These are phyloP conservation scores for Oryza longistaminata DNA, from an alignment of 176 grass and related monocot genomes.

Conservation along the genomic window DNA sequence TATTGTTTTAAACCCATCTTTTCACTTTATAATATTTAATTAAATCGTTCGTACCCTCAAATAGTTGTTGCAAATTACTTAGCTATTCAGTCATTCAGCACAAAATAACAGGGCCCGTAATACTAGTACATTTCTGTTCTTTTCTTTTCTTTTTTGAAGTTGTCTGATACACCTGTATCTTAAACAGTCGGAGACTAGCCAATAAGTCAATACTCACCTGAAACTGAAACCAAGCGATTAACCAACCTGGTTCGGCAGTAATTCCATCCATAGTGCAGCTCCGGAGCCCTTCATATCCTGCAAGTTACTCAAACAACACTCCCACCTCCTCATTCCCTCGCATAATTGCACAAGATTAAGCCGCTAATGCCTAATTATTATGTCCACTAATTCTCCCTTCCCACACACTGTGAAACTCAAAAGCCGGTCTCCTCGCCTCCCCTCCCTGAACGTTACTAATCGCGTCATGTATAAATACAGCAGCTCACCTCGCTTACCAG, in stretches of 20 bases:
- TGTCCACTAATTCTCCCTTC: background rate
- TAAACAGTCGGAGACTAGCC: too few species aligned
- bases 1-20: too few species aligned
- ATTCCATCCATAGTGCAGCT: background rate
- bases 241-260: background rate
- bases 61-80: too few species aligned
- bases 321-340: background rate
- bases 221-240: too few species aligned
- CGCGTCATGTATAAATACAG: conserved; percentile 32
- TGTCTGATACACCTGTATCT: too few species aligned
- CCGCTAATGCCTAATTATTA: background rate
- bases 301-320: background rate
- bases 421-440: background rate
- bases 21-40: too few species aligned
- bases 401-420: conserved; percentile 5
- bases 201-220: too few species aligned
- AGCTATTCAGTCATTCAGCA: too few species aligned
- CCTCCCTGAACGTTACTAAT: background rate
- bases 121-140: background rate
- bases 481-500: too few species aligned
- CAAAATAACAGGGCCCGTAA: background rate
- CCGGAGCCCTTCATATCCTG: background rate
- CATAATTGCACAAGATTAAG: background rate
- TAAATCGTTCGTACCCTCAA: too few species aligned
- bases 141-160: background rate